Evolutionary conservation across 768 basidiomycete species (phyloP).

Genomic region (Boletus sensibilis): DNA sequence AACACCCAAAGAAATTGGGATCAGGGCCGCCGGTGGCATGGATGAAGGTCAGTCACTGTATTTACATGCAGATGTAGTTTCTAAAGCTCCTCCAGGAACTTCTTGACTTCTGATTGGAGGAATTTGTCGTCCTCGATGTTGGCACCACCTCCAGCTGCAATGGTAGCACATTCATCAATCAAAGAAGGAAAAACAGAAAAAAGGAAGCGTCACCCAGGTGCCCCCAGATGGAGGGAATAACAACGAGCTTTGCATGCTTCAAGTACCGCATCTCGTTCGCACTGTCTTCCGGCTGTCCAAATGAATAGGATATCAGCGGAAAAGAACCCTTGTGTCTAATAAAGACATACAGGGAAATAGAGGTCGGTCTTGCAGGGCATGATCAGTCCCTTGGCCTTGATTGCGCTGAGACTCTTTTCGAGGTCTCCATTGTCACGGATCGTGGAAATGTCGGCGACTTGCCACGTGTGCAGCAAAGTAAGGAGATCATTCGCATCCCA

Average conservation of each 20-base stretch:
- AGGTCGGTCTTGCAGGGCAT: slow-evolving; percentile 62
- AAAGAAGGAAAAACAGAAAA: background rate
- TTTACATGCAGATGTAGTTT: background rate
- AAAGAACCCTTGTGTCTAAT: background rate
- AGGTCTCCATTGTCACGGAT: slow-evolving; percentile 45
- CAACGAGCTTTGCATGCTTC: slow-evolving; percentile 42
- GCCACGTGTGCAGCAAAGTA: slow-evolving; percentile 49
- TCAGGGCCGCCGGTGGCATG: background rate
- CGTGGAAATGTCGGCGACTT: slow-evolving; percentile 45
- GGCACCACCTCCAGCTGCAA: slow-evolving; percentile 44
- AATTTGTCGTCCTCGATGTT: slow-evolving; percentile 42
- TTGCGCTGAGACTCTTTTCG: slow-evolving; percentile 36
- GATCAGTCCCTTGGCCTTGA: slow-evolving; percentile 53
- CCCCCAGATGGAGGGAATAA: slow-evolving; percentile 58
- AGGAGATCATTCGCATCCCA: slow-evolving; percentile 61
- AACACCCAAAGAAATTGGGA: background rate
- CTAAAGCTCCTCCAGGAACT: slow-evolving; percentile 42
- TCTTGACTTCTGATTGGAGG: slow-evolving; percentile 42
- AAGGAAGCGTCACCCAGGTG: slow-evolving; percentile 43
- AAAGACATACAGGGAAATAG: slow-evolving; percentile 48
- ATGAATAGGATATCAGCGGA: background rate
- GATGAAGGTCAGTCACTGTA: background rate
- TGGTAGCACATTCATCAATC: background rate
- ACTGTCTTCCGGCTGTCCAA: slow-evolving; percentile 50
- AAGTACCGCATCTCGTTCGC: slow-evolving; percentile 44